These are phyloP conservation scores for Tephrocybe rancida DNA, from an alignment of 768 basidiomycete species.

Conservation along the genomic window DNA sequence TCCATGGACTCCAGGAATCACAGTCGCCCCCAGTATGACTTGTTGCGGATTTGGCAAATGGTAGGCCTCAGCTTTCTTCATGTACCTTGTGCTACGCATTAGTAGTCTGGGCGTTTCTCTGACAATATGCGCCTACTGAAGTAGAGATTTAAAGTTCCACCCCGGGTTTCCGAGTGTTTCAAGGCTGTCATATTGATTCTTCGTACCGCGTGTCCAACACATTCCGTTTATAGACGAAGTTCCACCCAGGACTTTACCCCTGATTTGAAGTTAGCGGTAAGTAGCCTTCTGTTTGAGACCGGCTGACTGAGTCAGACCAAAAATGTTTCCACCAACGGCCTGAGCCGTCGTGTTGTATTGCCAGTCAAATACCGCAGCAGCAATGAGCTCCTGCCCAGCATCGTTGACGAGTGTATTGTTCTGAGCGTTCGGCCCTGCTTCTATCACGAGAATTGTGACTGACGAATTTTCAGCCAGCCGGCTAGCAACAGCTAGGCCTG, in stretches of 20 bases:
- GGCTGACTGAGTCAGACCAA: slow-evolving; percentile 8
- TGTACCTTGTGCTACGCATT: slow-evolving; percentile 5
- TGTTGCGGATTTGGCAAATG: slow-evolving; percentile 15
- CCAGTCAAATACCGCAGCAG: slow-evolving; percentile 4
- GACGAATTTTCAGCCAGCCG: slow-evolving; percentile 14
- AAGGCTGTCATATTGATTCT: slow-evolving; percentile 18
- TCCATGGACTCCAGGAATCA: slow-evolving; percentile 9
- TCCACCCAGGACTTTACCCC: slow-evolving; percentile 20
- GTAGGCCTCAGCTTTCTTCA: slow-evolving; percentile 14
- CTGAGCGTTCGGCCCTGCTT: slow-evolving; percentile 19
- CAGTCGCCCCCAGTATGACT: slow-evolving; percentile 9
- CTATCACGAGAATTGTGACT: slow-evolving; percentile 10
- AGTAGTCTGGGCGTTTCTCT: background rate
- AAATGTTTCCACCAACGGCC: slow-evolving; percentile 5
- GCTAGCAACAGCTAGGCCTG: slow-evolving; percentile 14
- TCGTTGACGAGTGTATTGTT: slow-evolving; percentile 12
- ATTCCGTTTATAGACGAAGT: slow-evolving; percentile 22
- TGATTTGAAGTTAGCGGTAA: background rate
- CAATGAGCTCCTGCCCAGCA: slow-evolving; percentile 9
- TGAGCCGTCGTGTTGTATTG: slow-evolving; percentile 16
- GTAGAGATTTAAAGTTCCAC: slow-evolving; percentile 19
- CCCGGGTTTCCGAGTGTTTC: slow-evolving; percentile 22
- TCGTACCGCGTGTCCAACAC: slow-evolving; percentile 22
- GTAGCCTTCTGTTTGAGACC: background rate
- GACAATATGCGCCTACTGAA: background rate